Conservation (phyloP, 2,329 filamentous ascomycete species). For the Fusarium sp. region DNA sequence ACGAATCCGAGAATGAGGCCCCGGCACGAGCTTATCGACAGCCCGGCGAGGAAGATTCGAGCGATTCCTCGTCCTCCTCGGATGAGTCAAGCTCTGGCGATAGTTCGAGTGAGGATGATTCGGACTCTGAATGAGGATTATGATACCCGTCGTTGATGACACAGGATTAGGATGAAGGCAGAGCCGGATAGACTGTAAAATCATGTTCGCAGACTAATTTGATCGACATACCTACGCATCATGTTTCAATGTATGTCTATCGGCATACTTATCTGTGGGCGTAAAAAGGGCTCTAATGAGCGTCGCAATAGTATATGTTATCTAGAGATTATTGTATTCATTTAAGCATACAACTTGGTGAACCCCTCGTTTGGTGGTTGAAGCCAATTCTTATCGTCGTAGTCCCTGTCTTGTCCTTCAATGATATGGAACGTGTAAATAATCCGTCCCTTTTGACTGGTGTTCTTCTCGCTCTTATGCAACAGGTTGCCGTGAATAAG, state of each 20-base stretch:
- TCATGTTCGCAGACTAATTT: constrained; percentile 27
- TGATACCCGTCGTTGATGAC: constrained; percentile 17
- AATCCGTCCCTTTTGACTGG: constrained; percentile 84
- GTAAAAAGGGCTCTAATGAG: constrained; percentile 1
- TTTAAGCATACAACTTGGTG: constrained; percentile 66
- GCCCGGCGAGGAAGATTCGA: constrained; percentile 39
- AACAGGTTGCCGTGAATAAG: constrained; percentile 95
- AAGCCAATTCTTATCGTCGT: constrained; percentile 92
- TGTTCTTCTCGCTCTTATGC: constrained; percentile 96
- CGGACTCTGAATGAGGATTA: constrained; percentile 35
- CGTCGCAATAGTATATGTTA: not conserved
- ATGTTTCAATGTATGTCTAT: constrained; percentile 16
- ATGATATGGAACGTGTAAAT: constrained; percentile 99
- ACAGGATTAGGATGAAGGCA: constrained; percentile 8
- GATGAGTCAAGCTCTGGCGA: constrained; percentile 49
- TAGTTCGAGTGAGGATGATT: constrained; percentile 35
- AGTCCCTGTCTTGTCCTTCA: constrained; percentile 76
- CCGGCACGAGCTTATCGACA: constrained; percentile 43
- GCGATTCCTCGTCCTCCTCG: constrained; percentile 46
- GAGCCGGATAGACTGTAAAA: constrained; percentile 40
- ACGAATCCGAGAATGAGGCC: constrained; percentile 44
- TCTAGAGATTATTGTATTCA: not conserved
- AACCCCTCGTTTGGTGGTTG: constrained; percentile 86
- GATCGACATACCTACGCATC: constrained; percentile 38
- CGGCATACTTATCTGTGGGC: constrained; percentile 14